A percentile compares a stretch with the other conserved stretches of the same genome.
These are phyloP conservation scores for Boletus mariae DNA, from an alignment of 1,284 basidiomycete species.

Conservation along the genomic window DNA sequence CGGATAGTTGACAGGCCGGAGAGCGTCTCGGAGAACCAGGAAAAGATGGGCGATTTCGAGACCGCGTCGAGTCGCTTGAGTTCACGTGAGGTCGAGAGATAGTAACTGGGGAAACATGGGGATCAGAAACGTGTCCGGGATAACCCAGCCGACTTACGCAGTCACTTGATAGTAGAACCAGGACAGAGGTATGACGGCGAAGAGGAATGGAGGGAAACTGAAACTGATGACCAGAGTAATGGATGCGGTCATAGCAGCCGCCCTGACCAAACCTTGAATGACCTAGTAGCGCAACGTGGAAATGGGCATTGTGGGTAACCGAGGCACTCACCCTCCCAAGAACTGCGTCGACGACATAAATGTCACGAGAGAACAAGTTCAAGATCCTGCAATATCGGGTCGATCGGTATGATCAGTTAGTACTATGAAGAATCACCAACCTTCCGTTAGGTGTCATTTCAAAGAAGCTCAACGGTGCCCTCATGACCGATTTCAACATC, in stretches of 20 bases:
- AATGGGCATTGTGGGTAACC: background rate
- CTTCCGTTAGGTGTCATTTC: conserved; percentile 80
- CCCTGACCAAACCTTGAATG: conserved; percentile 67
- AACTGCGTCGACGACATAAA: conserved; percentile 87
- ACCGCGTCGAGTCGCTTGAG: conserved; percentile 90
- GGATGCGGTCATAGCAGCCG: conserved; percentile 56
- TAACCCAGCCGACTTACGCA: conserved; percentile 42
- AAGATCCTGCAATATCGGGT: conserved; percentile 51
- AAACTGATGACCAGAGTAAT: conserved; percentile 78
- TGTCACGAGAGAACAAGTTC: conserved; percentile 90
- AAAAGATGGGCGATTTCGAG: conserved; percentile 88
- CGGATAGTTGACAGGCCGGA: conserved; percentile 85
- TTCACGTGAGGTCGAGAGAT: conserved; percentile 87
- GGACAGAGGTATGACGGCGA: conserved; percentile 71
- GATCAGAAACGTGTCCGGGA: conserved; percentile 5
- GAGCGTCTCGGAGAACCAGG: conserved; percentile 85
- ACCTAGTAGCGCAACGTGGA: conserved; percentile 37
- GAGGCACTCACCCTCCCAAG: conserved; percentile 54
- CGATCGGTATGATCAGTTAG: background rate
- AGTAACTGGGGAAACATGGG: conserved; percentile 55
- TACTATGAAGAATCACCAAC: conserved; percentile 34
- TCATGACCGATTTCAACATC: conserved; percentile 26
- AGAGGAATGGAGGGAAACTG: conserved; percentile 80
- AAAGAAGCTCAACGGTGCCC: conserved; percentile 84
- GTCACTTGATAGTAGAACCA: conserved; percentile 79